Conservation (phyloP, 768 basidiomycete species). For the Tubosaeta sp. region DNA sequence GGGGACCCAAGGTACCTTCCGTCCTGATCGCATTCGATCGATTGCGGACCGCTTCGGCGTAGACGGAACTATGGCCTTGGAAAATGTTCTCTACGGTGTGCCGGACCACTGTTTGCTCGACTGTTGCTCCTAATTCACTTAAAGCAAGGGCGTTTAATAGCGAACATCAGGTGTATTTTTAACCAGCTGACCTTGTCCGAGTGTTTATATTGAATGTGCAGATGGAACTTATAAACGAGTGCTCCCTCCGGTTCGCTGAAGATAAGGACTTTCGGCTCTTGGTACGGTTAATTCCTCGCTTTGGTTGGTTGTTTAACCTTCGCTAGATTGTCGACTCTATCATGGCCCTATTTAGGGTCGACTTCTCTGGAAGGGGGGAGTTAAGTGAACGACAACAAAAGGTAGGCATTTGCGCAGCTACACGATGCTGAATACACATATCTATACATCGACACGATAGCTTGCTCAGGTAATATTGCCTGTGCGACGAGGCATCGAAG, state of each 20-base stretch:
- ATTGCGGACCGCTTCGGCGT: slow-evolving; percentile 94
- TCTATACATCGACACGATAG: slow-evolving; percentile 36
- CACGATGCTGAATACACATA: neutral
- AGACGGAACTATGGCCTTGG: slow-evolving; percentile 80
- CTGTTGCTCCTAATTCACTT: slow-evolving; percentile 7
- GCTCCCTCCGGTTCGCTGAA: slow-evolving; percentile 83
- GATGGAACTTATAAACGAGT: slow-evolving; percentile 93
- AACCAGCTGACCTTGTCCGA: neutral
- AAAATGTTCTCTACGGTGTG: slow-evolving; percentile 87
- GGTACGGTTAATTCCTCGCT: slow-evolving; percentile 33
- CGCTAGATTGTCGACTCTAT: slow-evolving; percentile 89
- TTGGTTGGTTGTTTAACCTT: slow-evolving; percentile 7
- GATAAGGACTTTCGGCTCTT: slow-evolving; percentile 79
- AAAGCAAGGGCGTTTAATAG: slow-evolving; percentile 87
- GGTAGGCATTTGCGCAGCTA: slow-evolving; percentile 32
- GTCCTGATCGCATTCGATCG: slow-evolving; percentile 86
- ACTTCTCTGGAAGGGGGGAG: slow-evolving; percentile 91
- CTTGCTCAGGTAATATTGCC: slow-evolving; percentile 65
- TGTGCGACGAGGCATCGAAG: neutral
- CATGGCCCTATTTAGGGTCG: slow-evolving; percentile 94
- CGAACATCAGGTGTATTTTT: slow-evolving; percentile 74
- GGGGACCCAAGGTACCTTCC: slow-evolving; percentile 73
- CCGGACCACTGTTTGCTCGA: neutral
- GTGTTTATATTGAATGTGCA: slow-evolving; percentile 25
- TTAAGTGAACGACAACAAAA: slow-evolving; percentile 93